Percentiles rank a stretch among this genome's conserved stretches.
Conservation (phyloP, 208 protist species). For the Wallacemonas collosoma region DNA sequence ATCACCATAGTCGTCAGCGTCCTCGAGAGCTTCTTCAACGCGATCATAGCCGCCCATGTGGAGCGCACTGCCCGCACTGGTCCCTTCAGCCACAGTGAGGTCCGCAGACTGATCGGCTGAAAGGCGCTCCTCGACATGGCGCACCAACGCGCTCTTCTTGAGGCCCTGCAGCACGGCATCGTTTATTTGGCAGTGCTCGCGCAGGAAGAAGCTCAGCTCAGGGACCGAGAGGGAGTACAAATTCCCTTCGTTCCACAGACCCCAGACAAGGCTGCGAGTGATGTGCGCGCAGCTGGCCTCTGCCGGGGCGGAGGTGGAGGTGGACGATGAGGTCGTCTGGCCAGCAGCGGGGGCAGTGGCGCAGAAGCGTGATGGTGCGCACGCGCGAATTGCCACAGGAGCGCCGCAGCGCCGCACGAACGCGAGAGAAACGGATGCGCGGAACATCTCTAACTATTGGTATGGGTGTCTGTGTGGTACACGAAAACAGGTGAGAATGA, state of each 20-base stretch:
- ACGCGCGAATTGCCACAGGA: too few species aligned
- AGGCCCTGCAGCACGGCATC: slow-evolving; percentile 28
- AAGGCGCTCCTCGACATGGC: slow-evolving; percentile 86
- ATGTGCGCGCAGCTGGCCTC: slow-evolving; percentile 44
- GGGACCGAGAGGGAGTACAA: slow-evolving; percentile 87
- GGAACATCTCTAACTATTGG: too few species aligned
- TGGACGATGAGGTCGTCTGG: background rate
- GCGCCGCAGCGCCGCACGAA: too few species aligned
- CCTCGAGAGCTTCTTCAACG: slow-evolving; percentile 79
- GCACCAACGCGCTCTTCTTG: slow-evolving; percentile 88
- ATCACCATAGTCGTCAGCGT: slow-evolving; percentile 92
- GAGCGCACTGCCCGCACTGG: slow-evolving; percentile 26
- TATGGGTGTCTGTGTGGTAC: too few species aligned
- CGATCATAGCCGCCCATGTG: slow-evolving; percentile 72
- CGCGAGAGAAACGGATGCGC: too few species aligned
- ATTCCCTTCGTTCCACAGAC: slow-evolving; percentile 93
- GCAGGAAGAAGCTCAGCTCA: slow-evolving; percentile 78
- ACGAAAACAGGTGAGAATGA: too few species aligned
- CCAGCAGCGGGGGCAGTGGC: background rate
- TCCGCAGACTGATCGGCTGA: slow-evolving; percentile 68
- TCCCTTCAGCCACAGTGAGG: slow-evolving; percentile 32
- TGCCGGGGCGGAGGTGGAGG: background rate
- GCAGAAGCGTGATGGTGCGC: background rate
- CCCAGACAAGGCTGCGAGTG: slow-evolving; percentile 84
- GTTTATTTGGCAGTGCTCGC: slow-evolving; percentile 47